Conservation (phyloP, 495 filamentous ascomycete species). For the Bathelium albidoporum region DNA sequence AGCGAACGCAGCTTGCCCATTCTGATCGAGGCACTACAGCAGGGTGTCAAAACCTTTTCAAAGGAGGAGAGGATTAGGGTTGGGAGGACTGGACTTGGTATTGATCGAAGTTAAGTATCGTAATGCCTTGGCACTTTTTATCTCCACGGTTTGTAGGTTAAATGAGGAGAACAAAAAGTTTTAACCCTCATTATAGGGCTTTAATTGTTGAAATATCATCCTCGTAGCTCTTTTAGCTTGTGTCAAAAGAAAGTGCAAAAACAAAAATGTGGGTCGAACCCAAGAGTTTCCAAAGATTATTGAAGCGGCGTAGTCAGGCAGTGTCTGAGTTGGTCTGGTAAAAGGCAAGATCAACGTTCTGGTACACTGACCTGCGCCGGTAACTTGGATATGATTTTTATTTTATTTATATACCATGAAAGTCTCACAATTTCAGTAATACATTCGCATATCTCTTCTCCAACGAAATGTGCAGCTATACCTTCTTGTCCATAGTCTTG, state of each 20-base stretch:
- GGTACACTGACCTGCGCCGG: slow-evolving; percentile 23
- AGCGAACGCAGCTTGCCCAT: slow-evolving; percentile 9
- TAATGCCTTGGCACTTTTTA: not conserved
- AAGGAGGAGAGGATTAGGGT: slow-evolving; percentile 15
- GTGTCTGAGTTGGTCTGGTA: slow-evolving; percentile 28
- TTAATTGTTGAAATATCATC: too few relatives aligned
- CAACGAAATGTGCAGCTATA: too few relatives aligned
- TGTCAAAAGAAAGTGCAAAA: slow-evolving; percentile 16
- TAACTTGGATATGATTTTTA: slow-evolving; percentile 1
- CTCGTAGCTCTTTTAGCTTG: too few relatives aligned
- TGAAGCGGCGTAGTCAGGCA: slow-evolving; percentile 24
- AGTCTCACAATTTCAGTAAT: not conserved
- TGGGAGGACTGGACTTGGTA: not conserved
- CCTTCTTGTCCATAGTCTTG: too few relatives aligned
- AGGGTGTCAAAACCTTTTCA: slow-evolving; percentile 14
- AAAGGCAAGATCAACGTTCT: slow-evolving; percentile 31
- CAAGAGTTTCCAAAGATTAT: slow-evolving; percentile 23
- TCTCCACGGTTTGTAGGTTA: too few relatives aligned
- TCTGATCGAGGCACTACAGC: slow-evolving; percentile 17
- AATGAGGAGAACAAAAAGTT: too few relatives aligned
- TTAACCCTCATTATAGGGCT: too few relatives aligned
- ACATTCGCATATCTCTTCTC: not conserved
- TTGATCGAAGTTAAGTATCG: not conserved
- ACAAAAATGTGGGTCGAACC: slow-evolving; percentile 17
- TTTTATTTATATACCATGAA: slow-evolving; percentile 10